Evolutionary conservation across 1,139 yeast species (phyloP), one percentile per base, ranked within the genome.

Genomic region (Scheffersomyces quercinus): DNA sequence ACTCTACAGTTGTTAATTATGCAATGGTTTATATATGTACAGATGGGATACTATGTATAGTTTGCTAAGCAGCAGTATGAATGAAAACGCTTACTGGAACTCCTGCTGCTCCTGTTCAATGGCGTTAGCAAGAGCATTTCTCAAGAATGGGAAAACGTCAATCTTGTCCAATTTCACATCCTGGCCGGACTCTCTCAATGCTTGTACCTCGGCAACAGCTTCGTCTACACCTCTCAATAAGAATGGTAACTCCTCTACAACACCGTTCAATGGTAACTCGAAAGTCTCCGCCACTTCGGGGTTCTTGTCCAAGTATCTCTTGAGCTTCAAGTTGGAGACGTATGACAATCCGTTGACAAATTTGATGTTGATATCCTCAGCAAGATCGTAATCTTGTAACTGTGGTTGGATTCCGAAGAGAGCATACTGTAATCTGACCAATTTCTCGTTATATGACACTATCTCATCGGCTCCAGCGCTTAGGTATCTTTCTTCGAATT

Each of bases 361-460:
- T 39, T 63, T 64, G 30, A 57, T 68, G 48, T 74, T 72, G 44
- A 83, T 75, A 53, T 83, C 86, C n/a, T 83, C 80, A 4, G 57
- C 58, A 44, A 65, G 52, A 40, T 69, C 58, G 43, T 64, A 65
- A 52, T 82, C 83, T 35, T 64, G 60, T 32, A 75, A 62, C 36
- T 67, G 70, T 1, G 83, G 79, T 46, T 71, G 78, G 44, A 89
- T 85, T 16, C 97, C 97, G 60, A 83, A 90, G 31, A 89, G 67
- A 0, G 96, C 91, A 56, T 77, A 81, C 62, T 88, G 95, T 56
- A 89, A 77, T 60, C 97, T 81, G 47, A 82, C 82, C 45, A 90
- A 73, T 59, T 83, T 82, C 46, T 82, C 89, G 59, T 82, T 83
- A 65, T 79, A 77, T 44, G 77, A 83, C 14, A 70, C 73, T 32